These are phyloP conservation scores for Volvox africanus DNA, from an alignment of 139 green algal genomes.

Conservation along the genomic window DNA sequence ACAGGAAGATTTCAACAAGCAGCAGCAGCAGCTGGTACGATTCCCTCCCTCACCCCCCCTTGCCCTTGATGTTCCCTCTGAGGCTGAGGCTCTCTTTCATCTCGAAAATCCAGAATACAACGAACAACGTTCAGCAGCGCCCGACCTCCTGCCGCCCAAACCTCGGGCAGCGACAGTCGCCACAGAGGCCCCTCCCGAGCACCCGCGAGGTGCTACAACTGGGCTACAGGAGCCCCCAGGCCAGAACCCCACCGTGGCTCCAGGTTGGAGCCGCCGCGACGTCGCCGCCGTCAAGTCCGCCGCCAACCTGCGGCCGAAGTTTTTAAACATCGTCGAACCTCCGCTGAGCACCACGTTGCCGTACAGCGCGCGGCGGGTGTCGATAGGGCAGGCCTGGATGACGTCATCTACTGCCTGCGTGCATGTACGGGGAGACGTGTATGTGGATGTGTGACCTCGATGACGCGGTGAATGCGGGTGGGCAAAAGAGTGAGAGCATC, in stretches of 20 bases:
- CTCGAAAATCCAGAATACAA: too few relatives aligned
- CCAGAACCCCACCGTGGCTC: constrained; percentile 29
- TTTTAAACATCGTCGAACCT: constrained; percentile 83
- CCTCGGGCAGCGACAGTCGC: too few relatives aligned
- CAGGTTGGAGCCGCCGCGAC: constrained; percentile 4
- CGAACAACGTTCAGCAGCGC: too few relatives aligned
- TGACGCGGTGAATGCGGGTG: background rate
- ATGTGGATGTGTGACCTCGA: background rate
- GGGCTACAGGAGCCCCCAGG: too few relatives aligned
- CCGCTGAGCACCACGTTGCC: constrained; percentile 74
- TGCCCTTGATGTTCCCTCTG: too few relatives aligned
- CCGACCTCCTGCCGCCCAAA: too few relatives aligned
- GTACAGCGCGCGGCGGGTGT: constrained; percentile 85
- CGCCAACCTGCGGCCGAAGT: constrained; percentile 80
- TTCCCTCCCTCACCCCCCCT: too few relatives aligned
- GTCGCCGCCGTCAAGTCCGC: constrained; percentile 31
- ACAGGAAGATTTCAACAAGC: too few relatives aligned
- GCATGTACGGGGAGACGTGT: background rate
- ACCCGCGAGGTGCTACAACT: too few relatives aligned
- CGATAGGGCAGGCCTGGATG: constrained; percentile 83
- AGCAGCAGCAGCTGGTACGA: too few relatives aligned
- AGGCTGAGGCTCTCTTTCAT: too few relatives aligned
- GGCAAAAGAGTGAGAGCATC: background rate
- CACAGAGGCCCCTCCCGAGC: too few relatives aligned
- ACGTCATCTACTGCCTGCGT: constrained; percentile 76